Conservation (phyloP, 108 stramenopile genomes). For the Fragilaria radians region DNA sequence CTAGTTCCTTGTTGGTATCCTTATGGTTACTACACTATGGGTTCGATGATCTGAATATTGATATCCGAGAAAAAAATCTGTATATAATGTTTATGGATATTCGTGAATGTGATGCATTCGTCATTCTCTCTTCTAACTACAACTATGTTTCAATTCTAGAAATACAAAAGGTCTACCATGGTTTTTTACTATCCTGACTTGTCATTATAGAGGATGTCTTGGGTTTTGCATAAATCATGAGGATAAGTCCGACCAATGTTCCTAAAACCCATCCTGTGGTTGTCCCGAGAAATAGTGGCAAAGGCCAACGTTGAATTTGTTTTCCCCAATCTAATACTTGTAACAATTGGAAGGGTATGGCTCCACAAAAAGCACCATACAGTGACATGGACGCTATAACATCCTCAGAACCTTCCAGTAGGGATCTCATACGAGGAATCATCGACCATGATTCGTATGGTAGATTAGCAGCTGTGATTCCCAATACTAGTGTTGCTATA, state of each 20-base stretch:
- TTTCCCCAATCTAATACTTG: conserved; percentile 33
- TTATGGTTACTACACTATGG: background rate
- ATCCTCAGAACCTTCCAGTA: background rate
- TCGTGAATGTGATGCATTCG: background rate
- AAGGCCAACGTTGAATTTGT: conserved; percentile 41
- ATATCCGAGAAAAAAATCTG: background rate
- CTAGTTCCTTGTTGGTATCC: background rate
- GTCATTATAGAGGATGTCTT: background rate
- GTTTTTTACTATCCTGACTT: background rate
- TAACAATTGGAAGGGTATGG: conserved; percentile 21
- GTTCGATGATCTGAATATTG: background rate
- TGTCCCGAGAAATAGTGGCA: conserved; percentile 28
- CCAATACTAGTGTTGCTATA: background rate
- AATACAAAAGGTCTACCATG: background rate
- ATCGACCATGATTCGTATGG: background rate
- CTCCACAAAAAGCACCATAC: background rate
- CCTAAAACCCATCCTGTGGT: conserved; percentile 1
- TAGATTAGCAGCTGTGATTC: background rate
- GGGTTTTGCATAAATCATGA: background rate
- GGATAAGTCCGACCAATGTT: background rate
- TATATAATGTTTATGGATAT: background rate
- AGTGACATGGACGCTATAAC: background rate
- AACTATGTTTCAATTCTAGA: too few relatives aligned
- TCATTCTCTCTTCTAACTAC: background rate
- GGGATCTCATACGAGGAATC: background rate